Base-by-base conservation (phyloP, 164 flowering plant species). In the Kingdonia uniflora region DNA sequence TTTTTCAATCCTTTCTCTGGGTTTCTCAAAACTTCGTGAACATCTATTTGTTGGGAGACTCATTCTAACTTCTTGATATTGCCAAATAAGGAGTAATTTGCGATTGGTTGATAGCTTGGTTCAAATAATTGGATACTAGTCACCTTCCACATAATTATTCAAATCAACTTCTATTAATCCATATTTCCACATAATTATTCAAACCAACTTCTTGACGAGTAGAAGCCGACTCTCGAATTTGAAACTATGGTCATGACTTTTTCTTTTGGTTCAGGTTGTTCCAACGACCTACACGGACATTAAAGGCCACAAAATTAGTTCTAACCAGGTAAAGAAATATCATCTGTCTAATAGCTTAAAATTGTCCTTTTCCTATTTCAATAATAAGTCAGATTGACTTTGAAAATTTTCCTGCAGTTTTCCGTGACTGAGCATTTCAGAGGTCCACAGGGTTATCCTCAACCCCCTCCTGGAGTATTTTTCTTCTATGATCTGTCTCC, bases 361-460 rank as follows among this genome's bases (percentile, higher is more conserved):
- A 6, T 24, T 13, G 14, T 41, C 11, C 58, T 15, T 42, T 14
- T 44, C 40, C n/a, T 6, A 35, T 26, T 54, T 67, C 19, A 1
- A 35, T 49, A 25, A 37, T 6, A 37, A 22, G 17, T n/a, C 13
- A 43, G 35, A 19, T 15, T 46, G 22, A 20, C 53, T 40, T 4
- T 10, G 24, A 51, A 43, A 19, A 12, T 44, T 35, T 19, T 50
- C 60, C 12, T 62, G 61, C 79, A 84, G 88, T 84, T 76, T 57
- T 84, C 94, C 38, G 88, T 84, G 49, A 84, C 94, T 12, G 88
- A 84, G 69, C 88, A 84, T 69, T 82, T 75, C 43, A 75, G 70
- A 63, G 55, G 39, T 51, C 50, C 72, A 19, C 79, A 75, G 15
- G 80, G 74, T 49, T 71, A 52, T 54, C 58, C 50, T 40, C 71